A percentile compares a stretch with the other conserved stretches of the same genome.
Conservation (phyloP, 2,329 filamentous ascomycete genomes). For the Phyllosticta citriasiana region DNA sequence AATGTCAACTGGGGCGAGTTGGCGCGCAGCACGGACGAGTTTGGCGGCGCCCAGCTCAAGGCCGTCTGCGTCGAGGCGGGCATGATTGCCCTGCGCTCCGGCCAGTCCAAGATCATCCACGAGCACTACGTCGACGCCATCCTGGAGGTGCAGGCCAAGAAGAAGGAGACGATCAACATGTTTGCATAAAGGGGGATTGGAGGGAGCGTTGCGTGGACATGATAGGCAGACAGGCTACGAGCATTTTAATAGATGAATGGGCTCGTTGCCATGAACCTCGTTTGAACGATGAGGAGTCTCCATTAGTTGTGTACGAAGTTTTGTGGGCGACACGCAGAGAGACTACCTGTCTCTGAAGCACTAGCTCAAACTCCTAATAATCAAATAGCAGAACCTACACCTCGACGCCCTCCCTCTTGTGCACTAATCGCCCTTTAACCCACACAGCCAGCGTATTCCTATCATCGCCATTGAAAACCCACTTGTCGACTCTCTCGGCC, state of each 20-base stretch:
- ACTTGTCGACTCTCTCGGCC: slow-evolving; percentile 81
- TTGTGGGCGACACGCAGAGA: too few relatives aligned
- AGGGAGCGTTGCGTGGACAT: background rate
- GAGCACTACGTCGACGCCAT: slow-evolving; percentile 99
- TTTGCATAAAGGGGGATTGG: slow-evolving; percentile 21
- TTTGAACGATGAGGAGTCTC: background rate
- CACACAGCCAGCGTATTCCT: slow-evolving; percentile 81
- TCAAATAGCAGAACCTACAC: background rate
- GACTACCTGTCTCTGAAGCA: background rate
- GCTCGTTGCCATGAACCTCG: background rate
- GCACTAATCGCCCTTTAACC: slow-evolving; percentile 59
- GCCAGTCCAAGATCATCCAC: slow-evolving; percentile 93
- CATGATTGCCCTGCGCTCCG: slow-evolving; percentile 93
- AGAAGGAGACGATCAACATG: slow-evolving; percentile 63
- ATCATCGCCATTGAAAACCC: slow-evolving; percentile 90
- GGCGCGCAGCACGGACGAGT: slow-evolving; percentile 94
- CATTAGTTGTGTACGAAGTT: background rate
- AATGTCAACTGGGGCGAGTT: slow-evolving; percentile 93
- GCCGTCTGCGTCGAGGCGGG: slow-evolving; percentile 97
- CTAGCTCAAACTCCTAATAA: background rate
- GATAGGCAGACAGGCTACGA: background rate
- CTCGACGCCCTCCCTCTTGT: background rate
- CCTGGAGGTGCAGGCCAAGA: slow-evolving; percentile 87
- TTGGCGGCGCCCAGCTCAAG: slow-evolving; percentile 95
- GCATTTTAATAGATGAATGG: background rate